Evolutionary conservation across 192 early-diverging fungal species (phyloP).

Genomic region (Entomortierella parvispora): DNA sequence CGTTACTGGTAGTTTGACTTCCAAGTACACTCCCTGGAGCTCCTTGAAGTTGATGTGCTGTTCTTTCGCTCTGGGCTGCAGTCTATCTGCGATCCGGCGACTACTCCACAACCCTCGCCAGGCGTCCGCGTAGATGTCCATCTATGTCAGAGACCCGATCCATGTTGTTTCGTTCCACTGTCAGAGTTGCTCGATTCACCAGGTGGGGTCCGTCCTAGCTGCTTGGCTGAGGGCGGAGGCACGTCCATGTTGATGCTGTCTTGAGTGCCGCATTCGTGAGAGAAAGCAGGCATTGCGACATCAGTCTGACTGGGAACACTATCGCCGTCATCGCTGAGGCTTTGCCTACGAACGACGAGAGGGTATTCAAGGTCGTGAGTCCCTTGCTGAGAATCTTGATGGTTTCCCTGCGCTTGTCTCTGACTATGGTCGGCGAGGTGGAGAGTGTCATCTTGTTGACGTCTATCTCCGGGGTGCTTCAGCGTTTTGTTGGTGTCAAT

Average conservation of each 20-base stretch:
- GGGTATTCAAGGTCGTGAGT: slow-evolving; percentile 11
- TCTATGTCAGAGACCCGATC: slow-evolving; percentile 16
- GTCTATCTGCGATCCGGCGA: background rate
- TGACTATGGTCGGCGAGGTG: background rate
- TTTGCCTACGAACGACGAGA: slow-evolving; percentile 33
- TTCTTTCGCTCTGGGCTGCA: slow-evolving; percentile 14
- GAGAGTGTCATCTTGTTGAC: background rate
- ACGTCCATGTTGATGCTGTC: slow-evolving; percentile 10
- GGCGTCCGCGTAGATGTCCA: slow-evolving; percentile 40
- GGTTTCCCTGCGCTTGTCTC: background rate
- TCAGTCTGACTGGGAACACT: slow-evolving; percentile 38
- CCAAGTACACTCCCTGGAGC: slow-evolving; percentile 19
- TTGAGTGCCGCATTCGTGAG: slow-evolving; percentile 34
- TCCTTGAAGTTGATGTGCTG: slow-evolving; percentile 49
- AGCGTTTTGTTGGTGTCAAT: background rate
- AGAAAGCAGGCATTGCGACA: slow-evolving; percentile 19
- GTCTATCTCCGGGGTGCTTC: slow-evolving; percentile 1
- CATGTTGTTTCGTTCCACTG: slow-evolving; percentile 36
- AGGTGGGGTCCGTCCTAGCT: slow-evolving; percentile 6
- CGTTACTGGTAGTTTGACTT: slow-evolving; percentile 4
- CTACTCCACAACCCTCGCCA: slow-evolving; percentile 34
- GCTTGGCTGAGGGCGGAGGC: background rate
- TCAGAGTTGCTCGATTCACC: slow-evolving; percentile 10
- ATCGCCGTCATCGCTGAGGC: slow-evolving; percentile 30
- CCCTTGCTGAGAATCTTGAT: slow-evolving; percentile 12